Conservation (phyloP, 768 basidiomycete species). For the Favolaschia claudopus region DNA sequence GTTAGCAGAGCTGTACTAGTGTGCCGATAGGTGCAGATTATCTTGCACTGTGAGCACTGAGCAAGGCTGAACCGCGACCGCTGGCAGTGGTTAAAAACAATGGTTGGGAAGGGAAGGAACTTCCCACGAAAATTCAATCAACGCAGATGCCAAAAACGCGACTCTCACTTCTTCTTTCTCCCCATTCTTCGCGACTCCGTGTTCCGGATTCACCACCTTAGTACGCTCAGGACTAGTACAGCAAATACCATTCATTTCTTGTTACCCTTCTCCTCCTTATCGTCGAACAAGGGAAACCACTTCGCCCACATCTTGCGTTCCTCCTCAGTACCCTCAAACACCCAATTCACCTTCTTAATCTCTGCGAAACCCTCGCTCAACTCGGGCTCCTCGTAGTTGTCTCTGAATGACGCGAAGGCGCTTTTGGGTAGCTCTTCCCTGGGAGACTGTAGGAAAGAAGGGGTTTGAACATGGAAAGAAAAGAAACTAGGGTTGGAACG, state of each 20-base stretch:
- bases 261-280: conserved; percentile 33
- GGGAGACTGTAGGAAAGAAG: conserved; percentile 42
- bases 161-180: too few species aligned
- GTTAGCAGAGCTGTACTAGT: too few species aligned
- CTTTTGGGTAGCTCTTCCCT: conserved; percentile 65
- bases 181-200: background rate
- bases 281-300: conserved; percentile 86
- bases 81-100: too few species aligned
- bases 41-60: too few species aligned
- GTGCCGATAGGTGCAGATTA: too few species aligned
- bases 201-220: too few species aligned
- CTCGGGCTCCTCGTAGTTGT: conserved; percentile 71
- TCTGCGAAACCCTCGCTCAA: conserved; percentile 78
- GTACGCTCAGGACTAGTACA: too few species aligned
- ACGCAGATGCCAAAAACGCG: background rate
- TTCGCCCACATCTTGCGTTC: conserved; percentile 78
- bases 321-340: conserved; percentile 78
- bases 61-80: too few species aligned
- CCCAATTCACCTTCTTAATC: conserved; percentile 80
- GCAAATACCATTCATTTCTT: too few species aligned
- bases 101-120: too few species aligned
- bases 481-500: background rate
- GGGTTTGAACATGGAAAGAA: background rate
- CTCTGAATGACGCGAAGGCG: conserved; percentile 65
- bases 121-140: too few species aligned